Evolutionary conservation across 345 rosid genomes (phyloP).

Genomic region (Eucalyptus curtisii): DNA sequence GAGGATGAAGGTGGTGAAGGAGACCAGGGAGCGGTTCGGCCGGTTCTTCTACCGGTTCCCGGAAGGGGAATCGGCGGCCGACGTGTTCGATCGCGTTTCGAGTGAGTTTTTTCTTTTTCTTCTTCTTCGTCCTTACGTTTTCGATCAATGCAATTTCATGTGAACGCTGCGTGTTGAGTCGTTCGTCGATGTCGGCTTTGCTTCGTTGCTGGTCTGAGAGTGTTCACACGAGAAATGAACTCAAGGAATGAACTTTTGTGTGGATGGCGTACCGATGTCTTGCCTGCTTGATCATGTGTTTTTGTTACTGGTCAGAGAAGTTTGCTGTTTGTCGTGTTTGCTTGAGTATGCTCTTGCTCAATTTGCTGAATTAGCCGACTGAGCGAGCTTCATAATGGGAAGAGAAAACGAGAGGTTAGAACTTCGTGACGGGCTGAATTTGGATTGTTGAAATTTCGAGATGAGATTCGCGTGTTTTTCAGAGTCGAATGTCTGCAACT

Average conservation of each 20-base stretch:
- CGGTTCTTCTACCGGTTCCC: slow-evolving; percentile 87
- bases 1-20: slow-evolving; percentile 64
- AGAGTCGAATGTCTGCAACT: background rate
- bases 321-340: background rate
- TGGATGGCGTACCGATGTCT: background rate
- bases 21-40: slow-evolving; percentile 65
- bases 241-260: background rate
- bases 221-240: background rate
- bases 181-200: background rate
- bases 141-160: background rate
- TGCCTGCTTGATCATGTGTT: background rate
- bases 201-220: background rate
- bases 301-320: background rate
- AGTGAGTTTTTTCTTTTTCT: slow-evolving; percentile 20
- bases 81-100: slow-evolving; percentile 93
- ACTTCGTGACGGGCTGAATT: background rate
- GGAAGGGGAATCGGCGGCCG: slow-evolving; percentile 99
- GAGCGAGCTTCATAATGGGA: background rate
- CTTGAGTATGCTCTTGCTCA: background rate
- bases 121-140: background rate
- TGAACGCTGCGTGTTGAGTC: background rate
- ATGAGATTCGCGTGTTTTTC: background rate
- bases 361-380: background rate
- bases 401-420: background rate
- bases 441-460: background rate